These are phyloP conservation scores for Collybiopsis luxurians DNA, from an alignment of 768 basidiomycete species.

Conservation along the genomic window DNA sequence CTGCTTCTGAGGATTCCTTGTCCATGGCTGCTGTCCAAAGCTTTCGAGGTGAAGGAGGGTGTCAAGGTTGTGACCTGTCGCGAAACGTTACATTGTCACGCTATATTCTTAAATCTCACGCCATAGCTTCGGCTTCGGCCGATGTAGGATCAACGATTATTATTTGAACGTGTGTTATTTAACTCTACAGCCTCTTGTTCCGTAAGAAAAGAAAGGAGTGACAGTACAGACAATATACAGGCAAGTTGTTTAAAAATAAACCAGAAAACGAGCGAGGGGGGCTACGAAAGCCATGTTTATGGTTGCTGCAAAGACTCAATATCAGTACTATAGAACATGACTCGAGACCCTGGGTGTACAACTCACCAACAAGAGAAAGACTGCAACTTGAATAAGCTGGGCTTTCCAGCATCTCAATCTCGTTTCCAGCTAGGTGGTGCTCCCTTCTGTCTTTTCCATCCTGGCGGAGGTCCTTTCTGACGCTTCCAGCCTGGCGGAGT, in stretches of 20 bases:
- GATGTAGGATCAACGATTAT: too few relatives aligned
- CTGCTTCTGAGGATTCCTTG: conserved; percentile 46
- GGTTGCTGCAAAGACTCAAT: too few relatives aligned
- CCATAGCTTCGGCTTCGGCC: too few relatives aligned
- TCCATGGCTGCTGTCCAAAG: conserved; percentile 29
- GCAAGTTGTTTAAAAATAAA: too few relatives aligned
- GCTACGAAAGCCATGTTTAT: too few relatives aligned
- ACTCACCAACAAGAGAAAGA: not conserved
- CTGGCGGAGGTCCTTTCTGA: not conserved
- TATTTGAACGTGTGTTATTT: too few relatives aligned
- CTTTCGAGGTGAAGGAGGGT: conserved; percentile 11
- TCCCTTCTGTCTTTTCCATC: not conserved
- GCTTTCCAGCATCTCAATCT: not conserved
- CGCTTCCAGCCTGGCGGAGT: not conserved
- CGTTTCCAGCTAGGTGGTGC: not conserved
- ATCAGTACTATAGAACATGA: too few relatives aligned
- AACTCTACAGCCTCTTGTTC: too few relatives aligned
- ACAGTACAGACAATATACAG: too few relatives aligned
- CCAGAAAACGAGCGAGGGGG: too few relatives aligned
- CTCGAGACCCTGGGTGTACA: too few relatives aligned
- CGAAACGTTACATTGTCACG: conserved; percentile 5
- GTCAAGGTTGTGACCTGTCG: not conserved
- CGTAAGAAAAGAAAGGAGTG: too few relatives aligned
- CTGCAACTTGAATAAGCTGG: not conserved
- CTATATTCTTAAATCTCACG: not conserved